A percentile compares a stretch with the other conserved stretches of the same genome.
phyloP scores from a whole-genome alignment of 1,139 yeast genomes.

The Scheffersomyces cryptocercus region DNA sequence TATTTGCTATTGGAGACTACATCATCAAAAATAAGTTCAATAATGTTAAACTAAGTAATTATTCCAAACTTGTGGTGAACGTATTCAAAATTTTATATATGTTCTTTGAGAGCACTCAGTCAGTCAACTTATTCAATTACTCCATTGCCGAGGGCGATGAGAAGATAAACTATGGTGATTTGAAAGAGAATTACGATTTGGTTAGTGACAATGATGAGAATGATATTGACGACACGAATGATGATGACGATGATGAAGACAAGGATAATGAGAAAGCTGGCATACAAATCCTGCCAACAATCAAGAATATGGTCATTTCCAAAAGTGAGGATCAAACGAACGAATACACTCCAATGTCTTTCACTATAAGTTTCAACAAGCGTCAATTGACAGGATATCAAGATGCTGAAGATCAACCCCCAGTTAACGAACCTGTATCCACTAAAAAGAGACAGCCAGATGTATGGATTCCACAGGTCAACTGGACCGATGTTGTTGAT shows the following conservation, averaged over 20 bases:
- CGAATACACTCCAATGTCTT: constrained; percentile 22
- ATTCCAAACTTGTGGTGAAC: constrained; percentile 25
- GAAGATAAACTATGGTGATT: constrained; percentile 33
- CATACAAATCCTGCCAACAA: constrained; percentile 17
- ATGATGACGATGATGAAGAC: constrained; percentile 12
- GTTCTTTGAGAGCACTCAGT: constrained; percentile 42
- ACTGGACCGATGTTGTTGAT: constrained; percentile 9
- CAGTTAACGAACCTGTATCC: not conserved
- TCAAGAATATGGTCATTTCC: constrained; percentile 17
- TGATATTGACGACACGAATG: constrained; percentile 16
- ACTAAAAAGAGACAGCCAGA: not conserved
- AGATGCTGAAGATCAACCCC: constrained; percentile 2
- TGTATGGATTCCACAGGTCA: not conserved
- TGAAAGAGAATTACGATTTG: constrained; percentile 37
- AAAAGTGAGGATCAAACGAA: constrained; percentile 1
- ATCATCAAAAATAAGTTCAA: constrained; percentile 26
- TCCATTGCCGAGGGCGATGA: constrained; percentile 34
- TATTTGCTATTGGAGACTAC: constrained; percentile 46
- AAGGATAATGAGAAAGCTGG: constrained; percentile 7
- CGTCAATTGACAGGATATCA: constrained; percentile 11
- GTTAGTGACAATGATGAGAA: constrained; percentile 15
- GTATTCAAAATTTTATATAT: constrained; percentile 31
- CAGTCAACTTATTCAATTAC: constrained; percentile 40
- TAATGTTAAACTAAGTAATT: constrained; percentile 10
- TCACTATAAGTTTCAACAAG: constrained; percentile 25